Evolutionary conservation across 768 basidiomycete genomes (phyloP).

Genomic region (Mycena pura): DNA sequence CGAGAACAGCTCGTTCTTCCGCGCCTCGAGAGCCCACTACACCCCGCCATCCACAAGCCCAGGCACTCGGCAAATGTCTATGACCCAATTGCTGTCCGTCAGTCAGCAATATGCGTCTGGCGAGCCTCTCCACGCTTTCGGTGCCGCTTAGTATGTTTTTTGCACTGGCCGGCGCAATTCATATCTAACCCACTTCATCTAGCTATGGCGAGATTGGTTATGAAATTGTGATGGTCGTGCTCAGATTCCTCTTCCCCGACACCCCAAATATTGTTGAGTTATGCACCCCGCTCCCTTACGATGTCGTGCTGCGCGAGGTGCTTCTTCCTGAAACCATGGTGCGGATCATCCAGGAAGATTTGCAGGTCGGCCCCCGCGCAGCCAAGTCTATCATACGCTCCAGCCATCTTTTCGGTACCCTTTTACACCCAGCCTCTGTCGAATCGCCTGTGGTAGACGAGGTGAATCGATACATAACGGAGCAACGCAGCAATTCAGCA

Average conservation of each 20-base stretch:
- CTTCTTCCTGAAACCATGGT: background rate
- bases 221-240: background rate
- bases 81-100: background rate
- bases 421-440: background rate
- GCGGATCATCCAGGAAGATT: background rate
- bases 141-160: conserved; percentile 6
- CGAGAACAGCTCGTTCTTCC: conserved; percentile 12
- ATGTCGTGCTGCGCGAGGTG: background rate
- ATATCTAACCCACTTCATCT: background rate
- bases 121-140: background rate
- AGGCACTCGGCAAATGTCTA: background rate
- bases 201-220: conserved; percentile 14
- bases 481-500: background rate
- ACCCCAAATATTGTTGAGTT: background rate
- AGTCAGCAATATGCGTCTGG: background rate
- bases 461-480: background rate
- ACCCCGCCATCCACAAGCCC: background rate
- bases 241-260: conserved; percentile 10
- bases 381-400: background rate
- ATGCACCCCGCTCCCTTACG: background rate
- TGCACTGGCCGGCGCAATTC: background rate
- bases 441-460: background rate
- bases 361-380: background rate
- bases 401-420: background rate
- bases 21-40: background rate